These are phyloP conservation scores for Beverwykella pulmonaria DNA, from an alignment of 495 filamentous ascomycete genomes.

Conservation along the genomic window DNA sequence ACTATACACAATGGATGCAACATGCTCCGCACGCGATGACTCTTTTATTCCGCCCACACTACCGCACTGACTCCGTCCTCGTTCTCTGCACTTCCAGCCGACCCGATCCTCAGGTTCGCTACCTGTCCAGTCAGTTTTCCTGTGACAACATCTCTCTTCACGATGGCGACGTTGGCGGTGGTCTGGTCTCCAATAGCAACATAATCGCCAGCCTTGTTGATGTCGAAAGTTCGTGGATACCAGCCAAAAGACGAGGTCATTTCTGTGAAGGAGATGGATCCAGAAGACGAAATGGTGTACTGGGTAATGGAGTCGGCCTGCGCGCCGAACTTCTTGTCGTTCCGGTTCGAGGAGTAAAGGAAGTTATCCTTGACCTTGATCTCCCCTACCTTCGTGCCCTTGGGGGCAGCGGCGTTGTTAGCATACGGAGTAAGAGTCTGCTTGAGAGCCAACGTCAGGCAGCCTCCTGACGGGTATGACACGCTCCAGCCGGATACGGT, in stretches of 20 bases:
- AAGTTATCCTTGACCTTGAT: slow-evolving; percentile 41
- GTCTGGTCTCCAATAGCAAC: slow-evolving; percentile 65
- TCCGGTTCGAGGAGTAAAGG: slow-evolving; percentile 26
- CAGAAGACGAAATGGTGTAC: slow-evolving; percentile 36
- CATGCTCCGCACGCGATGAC: neutral
- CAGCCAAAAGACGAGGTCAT: slow-evolving; percentile 11
- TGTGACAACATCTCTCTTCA: slow-evolving; percentile 58
- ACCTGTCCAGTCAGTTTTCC: slow-evolving; percentile 59
- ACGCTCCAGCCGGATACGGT: slow-evolving; percentile 51
- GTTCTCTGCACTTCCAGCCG: slow-evolving; percentile 44
- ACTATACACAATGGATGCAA: neutral
- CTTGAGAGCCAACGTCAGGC: slow-evolving; percentile 21
- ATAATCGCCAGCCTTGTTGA: slow-evolving; percentile 64
- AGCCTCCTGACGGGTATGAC: slow-evolving; percentile 39
- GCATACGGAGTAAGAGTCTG: slow-evolving; percentile 22
- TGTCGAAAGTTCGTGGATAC: slow-evolving; percentile 64
- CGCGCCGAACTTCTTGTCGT: slow-evolving; percentile 24
- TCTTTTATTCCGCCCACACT: slow-evolving; percentile 58
- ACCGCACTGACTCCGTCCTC: slow-evolving; percentile 60
- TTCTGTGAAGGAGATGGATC: slow-evolving; percentile 8
- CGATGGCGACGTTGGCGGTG: slow-evolving; percentile 61
- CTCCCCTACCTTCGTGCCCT: slow-evolving; percentile 16
- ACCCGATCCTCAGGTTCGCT: slow-evolving; percentile 41
- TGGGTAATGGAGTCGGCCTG: slow-evolving; percentile 18
- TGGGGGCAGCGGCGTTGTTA: slow-evolving; percentile 27